Evolutionary conservation across 108 stramenopile species (phyloP).

Genomic region (Pseudonitzschia pungens): DNA sequence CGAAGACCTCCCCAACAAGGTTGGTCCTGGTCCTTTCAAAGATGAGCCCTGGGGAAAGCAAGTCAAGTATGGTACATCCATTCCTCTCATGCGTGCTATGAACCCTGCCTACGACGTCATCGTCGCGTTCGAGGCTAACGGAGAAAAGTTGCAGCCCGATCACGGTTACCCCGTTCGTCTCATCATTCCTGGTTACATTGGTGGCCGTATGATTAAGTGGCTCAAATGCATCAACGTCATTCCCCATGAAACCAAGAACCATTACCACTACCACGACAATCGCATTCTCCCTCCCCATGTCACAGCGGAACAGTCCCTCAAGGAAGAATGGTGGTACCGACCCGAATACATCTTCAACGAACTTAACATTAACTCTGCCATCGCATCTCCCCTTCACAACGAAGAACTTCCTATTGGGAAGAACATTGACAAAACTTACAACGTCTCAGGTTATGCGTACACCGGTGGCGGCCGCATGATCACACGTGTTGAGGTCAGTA

Average conservation of each 20-base stretch:
- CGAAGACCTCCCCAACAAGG: slow-evolving; percentile 94
- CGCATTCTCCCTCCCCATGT: slow-evolving; percentile 94
- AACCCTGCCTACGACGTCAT: slow-evolving; percentile 93
- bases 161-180: slow-evolving; percentile 96
- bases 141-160: slow-evolving; percentile 92
- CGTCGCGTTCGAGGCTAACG: slow-evolving; percentile 93
- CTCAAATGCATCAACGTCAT: slow-evolving; percentile 90
- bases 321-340: slow-evolving; percentile 97
- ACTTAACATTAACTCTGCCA: slow-evolving; percentile 97
- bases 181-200: slow-evolving; percentile 97
- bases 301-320: slow-evolving; percentile 89
- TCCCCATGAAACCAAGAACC: slow-evolving; percentile 88
- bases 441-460: slow-evolving; percentile 94
- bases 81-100: slow-evolving; percentile 91
- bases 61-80: slow-evolving; percentile 95
- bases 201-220: slow-evolving; percentile 99
- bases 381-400: slow-evolving; percentile 88
- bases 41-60: slow-evolving; percentile 88
- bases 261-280: slow-evolving; percentile 99
- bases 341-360: slow-evolving; percentile 98
- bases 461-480: slow-evolving; percentile 91
- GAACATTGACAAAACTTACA: slow-evolving; percentile 72
- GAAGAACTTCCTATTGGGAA: slow-evolving; percentile 78
- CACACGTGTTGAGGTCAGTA: slow-evolving; percentile 89
- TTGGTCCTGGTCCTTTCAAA: slow-evolving; percentile 85